A percentile compares a stretch with the other conserved stretches of the same genome.
phyloP scores from a whole-genome alignment of 371 early-diverging fungal species.

The Zopfochytrium polystomum region DNA sequence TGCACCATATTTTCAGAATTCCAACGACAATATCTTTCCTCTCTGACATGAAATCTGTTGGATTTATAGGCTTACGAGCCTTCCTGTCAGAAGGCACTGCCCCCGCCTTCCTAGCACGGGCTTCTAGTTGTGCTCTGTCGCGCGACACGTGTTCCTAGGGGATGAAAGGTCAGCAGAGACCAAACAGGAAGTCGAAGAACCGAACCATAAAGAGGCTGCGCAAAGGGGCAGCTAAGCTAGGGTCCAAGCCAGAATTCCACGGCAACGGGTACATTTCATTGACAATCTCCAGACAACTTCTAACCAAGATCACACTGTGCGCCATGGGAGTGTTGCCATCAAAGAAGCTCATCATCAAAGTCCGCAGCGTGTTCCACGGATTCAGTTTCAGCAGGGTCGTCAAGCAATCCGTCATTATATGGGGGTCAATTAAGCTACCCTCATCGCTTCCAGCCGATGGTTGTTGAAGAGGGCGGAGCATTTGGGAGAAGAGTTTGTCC shows the following conservation, averaged over 20 bases:
- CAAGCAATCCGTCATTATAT: conserved; percentile 70
- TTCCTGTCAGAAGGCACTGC: conserved; percentile 30
- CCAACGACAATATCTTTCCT: conserved; percentile 74
- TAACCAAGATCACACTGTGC: conserved; percentile 73
- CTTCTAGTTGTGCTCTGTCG: no score
- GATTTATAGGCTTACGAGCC: conserved; percentile 43
- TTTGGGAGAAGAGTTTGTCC: conserved; percentile 30
- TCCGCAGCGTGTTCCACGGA: conserved; percentile 62
- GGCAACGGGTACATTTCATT: conserved; percentile 59
- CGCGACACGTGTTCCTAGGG: conserved; percentile 20
- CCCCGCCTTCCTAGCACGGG: conserved; percentile 3
- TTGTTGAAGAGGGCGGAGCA: conserved; percentile 35
- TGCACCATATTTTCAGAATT: conserved; percentile 70
- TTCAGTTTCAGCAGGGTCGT: conserved; percentile 74
- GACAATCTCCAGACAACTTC: conserved; percentile 69
- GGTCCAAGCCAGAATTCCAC: conserved; percentile 73
- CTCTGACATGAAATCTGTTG: no score
- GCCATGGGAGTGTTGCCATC: conserved; percentile 64
- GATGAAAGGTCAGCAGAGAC: conserved; percentile 13
- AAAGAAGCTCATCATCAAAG: conserved; percentile 66
- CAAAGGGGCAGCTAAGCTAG: conserved; percentile 65
- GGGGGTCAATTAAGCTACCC: conserved; percentile 55
- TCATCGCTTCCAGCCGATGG: conserved; percentile 53
- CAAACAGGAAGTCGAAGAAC: background rate
- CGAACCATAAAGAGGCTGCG: conserved; percentile 58